phyloP scores from a whole-genome alignment of 2,329 filamentous ascomycete genomes.

The Fusarium praegraminearum region DNA sequence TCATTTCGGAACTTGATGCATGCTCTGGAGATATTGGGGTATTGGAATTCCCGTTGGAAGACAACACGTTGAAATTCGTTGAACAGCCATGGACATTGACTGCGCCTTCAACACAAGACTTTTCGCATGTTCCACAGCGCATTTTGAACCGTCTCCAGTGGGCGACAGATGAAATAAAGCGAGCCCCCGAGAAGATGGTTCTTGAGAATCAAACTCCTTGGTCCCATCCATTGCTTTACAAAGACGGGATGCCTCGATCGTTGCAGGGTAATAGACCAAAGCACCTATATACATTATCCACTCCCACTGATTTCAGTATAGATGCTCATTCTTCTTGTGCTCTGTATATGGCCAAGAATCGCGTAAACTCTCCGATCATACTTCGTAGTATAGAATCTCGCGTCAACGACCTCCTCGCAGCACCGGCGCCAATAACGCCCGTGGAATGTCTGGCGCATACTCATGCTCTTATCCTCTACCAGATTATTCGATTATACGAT shows the following conservation, averaged over 20 bases:
- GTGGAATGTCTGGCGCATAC: constrained; percentile 55
- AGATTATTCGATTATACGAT: constrained; percentile 64
- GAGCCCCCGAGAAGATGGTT: constrained; percentile 62
- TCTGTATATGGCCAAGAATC: constrained; percentile 63
- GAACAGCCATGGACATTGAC: constrained; percentile 41
- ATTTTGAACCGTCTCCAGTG: constrained; percentile 54
- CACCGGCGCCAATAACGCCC: constrained; percentile 48
- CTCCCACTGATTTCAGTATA: constrained; percentile 41
- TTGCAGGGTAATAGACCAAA: constrained; percentile 60
- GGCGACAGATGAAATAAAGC: constrained; percentile 64
- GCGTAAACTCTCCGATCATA: constrained; percentile 61
- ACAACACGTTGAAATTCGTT: constrained; percentile 37
- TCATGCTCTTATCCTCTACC: constrained; percentile 63
- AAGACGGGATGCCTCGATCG: constrained; percentile 61
- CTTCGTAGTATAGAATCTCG: constrained; percentile 61
- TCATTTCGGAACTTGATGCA: constrained; percentile 33
- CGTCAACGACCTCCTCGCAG: constrained; percentile 57
- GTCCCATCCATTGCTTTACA: constrained; percentile 65
- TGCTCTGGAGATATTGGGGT: constrained; percentile 19
- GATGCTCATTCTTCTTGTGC: constrained; percentile 67
- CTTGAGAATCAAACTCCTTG: constrained; percentile 63
- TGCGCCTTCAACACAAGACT: constrained; percentile 40
- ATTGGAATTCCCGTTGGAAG: constrained; percentile 31
- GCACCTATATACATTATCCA: not conserved
- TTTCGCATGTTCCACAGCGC: constrained; percentile 43